Percentiles rank a stretch among this genome's conserved stretches.
These are phyloP conservation scores for Thozetella sp. DNA, from an alignment of 495 filamentous ascomycete genomes.

Conservation along the genomic window DNA sequence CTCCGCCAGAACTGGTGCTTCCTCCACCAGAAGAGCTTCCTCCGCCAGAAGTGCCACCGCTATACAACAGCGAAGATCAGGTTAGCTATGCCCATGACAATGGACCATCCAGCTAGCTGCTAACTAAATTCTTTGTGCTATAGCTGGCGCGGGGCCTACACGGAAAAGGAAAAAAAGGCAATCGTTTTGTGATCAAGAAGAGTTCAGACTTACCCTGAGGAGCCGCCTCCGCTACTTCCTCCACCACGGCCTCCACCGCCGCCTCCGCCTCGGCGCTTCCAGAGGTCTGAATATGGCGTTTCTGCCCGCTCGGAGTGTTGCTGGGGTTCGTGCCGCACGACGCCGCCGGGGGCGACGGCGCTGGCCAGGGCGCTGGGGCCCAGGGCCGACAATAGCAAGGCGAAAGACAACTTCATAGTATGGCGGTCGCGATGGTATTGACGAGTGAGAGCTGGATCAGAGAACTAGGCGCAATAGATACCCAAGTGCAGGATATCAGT, in stretches of 20 bases:
- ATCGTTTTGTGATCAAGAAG: conserved; percentile 14
- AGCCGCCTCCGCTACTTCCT: conserved; percentile 41
- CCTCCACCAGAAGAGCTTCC: not conserved
- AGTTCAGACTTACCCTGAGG: conserved; percentile 18
- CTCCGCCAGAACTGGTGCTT: not conserved
- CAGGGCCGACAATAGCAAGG: conserved; percentile 1
- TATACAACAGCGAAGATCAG: not conserved
- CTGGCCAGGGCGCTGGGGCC: conserved; percentile 2
- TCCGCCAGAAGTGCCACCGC: conserved; percentile 3
- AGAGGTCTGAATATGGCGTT: conserved; percentile 37
- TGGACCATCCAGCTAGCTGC: not conserved
- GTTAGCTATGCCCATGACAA: not conserved
- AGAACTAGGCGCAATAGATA: too few species aligned
- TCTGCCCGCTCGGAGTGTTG: conserved; percentile 17
- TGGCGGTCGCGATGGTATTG: not conserved
- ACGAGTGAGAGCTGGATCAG: not conserved
- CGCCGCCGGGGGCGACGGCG: conserved; percentile 9
- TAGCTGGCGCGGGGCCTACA: too few species aligned
- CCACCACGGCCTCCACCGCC: conserved; percentile 52
- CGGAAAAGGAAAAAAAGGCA: not conserved
- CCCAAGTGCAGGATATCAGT: too few species aligned
- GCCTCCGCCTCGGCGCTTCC: conserved; percentile 60
- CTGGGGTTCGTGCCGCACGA: conserved; percentile 20
- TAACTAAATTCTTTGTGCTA: too few species aligned
- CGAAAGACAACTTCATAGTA: not conserved